Conservation (phyloP, 2,329 filamentous ascomycete genomes). For the Monosporascus sp. region DNA sequence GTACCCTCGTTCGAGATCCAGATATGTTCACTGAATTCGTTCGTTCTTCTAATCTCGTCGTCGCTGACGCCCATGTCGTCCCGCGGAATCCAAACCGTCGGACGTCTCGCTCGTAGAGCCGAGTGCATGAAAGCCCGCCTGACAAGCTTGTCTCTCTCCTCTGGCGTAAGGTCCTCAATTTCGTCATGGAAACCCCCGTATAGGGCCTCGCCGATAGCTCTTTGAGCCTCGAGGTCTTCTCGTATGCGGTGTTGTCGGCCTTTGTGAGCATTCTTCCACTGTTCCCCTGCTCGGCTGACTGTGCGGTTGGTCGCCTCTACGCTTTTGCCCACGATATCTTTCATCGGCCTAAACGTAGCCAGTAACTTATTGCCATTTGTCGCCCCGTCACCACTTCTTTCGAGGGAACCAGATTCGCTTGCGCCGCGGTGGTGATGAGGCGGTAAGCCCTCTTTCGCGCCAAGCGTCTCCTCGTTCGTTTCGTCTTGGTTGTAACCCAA, state of each 20-base stretch:
- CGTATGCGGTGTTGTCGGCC: constrained; percentile 45
- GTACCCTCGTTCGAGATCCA: constrained; percentile 96
- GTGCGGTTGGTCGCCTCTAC: constrained; percentile 44
- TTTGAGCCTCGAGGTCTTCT: constrained; percentile 68
- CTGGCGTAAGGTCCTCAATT: constrained; percentile 87
- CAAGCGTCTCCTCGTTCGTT: constrained; percentile 39
- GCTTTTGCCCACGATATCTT: constrained; percentile 43
- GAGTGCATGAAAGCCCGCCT: constrained; percentile 87
- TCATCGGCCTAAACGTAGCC: constrained; percentile 33
- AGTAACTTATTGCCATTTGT: background rate
- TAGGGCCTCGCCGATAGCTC: constrained; percentile 70
- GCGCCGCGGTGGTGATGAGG: constrained; percentile 40
- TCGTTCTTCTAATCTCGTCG: constrained; percentile 79
- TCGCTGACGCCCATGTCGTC: constrained; percentile 88
- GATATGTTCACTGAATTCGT: constrained; percentile 70
- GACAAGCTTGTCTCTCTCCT: constrained; percentile 80
- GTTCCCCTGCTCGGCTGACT: constrained; percentile 35
- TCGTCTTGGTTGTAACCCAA: constrained; percentile 56
- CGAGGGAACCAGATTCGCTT: constrained; percentile 31
- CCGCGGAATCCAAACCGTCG: constrained; percentile 88
- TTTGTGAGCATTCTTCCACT: constrained; percentile 38
- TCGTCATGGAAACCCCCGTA: constrained; percentile 88
- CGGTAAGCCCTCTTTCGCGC: constrained; percentile 27
- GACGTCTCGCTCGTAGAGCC: constrained; percentile 76
- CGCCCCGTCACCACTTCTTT: constrained; percentile 14